Conservation (phyloP, 2,329 filamentous ascomycete genomes). For the Fusarium nematophilum region DNA sequence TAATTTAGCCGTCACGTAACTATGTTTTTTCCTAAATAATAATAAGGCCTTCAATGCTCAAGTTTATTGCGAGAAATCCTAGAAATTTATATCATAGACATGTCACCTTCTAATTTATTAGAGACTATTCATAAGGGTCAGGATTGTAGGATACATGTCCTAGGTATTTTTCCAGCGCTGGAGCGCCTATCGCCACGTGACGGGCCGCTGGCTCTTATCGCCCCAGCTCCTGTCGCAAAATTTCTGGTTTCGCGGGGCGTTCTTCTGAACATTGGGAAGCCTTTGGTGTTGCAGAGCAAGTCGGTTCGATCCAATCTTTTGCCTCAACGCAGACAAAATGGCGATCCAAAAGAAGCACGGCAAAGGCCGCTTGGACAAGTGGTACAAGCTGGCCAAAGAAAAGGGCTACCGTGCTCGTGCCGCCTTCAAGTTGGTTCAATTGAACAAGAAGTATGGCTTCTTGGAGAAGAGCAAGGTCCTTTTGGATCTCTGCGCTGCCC, state of each 20-base stretch:
- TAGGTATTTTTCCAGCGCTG: too few relatives aligned
- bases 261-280: constrained; percentile 19
- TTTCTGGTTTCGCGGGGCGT: constrained; percentile 47
- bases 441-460: constrained; percentile 99
- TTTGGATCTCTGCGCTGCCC: constrained; percentile 96
- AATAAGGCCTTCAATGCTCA: too few relatives aligned
- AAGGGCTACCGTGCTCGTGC: constrained; percentile 96
- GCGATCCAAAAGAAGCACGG: constrained; percentile 99
- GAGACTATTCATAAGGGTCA: too few relatives aligned
- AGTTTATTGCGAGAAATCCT: background rate
- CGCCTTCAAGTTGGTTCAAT: constrained; percentile 96
- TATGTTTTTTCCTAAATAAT: too few relatives aligned
- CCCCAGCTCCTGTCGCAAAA: constrained; percentile 45
- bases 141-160: too few relatives aligned
- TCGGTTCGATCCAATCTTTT: background rate
- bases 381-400: constrained; percentile 98
- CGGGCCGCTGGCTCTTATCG: constrained; percentile 35
- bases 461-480: constrained; percentile 96
- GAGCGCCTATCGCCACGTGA: constrained; percentile 50
- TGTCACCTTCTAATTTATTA: too few relatives aligned
- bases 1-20: too few relatives aligned
- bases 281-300: constrained; percentile 16
- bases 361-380: constrained; percentile 98
- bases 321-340: constrained; percentile 64
- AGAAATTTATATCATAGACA: too few relatives aligned